Percentiles rank a stretch among this genome's conserved stretches.
Conservation (phyloP, 495 filamentous ascomycete species). For the Aspergillus homomorphus region DNA sequence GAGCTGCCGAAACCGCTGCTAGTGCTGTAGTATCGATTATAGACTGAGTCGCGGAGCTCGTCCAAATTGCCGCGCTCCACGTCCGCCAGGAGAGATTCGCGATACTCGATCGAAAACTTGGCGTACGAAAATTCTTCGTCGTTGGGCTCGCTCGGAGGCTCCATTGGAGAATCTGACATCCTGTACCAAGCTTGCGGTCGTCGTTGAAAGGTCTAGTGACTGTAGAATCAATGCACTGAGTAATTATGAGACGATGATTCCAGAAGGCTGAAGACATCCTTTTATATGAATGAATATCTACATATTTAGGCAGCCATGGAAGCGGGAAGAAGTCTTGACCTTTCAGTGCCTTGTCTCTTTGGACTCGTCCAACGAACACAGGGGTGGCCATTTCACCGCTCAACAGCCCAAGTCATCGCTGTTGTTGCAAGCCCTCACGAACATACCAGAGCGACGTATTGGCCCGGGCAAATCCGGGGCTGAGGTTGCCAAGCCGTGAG, state of each 20-base stretch:
- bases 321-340: too few species aligned
- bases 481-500: too few species aligned
- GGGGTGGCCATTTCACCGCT: too few species aligned
- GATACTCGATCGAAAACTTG: neutral
- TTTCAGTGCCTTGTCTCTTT: too few species aligned
- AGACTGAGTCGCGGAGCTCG: neutral
- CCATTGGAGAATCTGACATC: neutral
- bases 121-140: neutral
- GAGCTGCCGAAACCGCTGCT: constrained; percentile 21
- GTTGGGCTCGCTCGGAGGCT: neutral
- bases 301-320: neutral
- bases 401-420: too few species aligned
- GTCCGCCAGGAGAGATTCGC: neutral
- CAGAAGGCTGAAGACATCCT: neutral
- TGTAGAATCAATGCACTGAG: too few species aligned
- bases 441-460: too few species aligned
- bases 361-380: too few species aligned
- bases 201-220: neutral
- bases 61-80: neutral
- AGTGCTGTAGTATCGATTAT: constrained; percentile 18
- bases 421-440: too few species aligned
- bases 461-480: too few species aligned
- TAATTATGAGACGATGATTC: too few species aligned
- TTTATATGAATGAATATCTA: neutral
- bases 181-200: neutral